Conservation (phyloP, 2,329 filamentous ascomycete genomes). For the Hypoxylon sp. region DNA sequence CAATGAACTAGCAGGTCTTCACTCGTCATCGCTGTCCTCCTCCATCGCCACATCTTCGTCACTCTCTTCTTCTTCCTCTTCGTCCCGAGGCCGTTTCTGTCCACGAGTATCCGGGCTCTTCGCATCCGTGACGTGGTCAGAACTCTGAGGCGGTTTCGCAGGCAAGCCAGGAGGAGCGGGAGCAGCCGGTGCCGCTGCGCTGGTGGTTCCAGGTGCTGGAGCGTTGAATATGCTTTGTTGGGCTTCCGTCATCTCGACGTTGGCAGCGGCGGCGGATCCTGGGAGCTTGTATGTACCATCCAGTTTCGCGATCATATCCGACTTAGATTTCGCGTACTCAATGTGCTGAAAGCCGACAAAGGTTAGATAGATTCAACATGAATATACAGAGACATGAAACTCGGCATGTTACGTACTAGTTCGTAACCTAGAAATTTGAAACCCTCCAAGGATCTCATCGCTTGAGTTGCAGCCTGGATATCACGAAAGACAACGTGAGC, state of each 20-base stretch:
- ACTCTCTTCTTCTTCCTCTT: slow-evolving; percentile 70
- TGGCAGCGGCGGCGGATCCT: slow-evolving; percentile 63
- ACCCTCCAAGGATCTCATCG: slow-evolving; percentile 89
- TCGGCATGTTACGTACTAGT: slow-evolving; percentile 73
- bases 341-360: slow-evolving; percentile 76
- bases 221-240: slow-evolving; percentile 87
- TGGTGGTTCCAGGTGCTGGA: slow-evolving; percentile 66
- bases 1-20: slow-evolving; percentile 49
- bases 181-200: slow-evolving; percentile 54
- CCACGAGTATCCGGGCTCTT: slow-evolving; percentile 70
- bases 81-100: slow-evolving; percentile 80
- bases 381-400: slow-evolving; percentile 6
- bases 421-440: slow-evolving; percentile 87
- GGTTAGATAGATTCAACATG: slow-evolving; percentile 27
- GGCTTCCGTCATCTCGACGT: slow-evolving; percentile 77
- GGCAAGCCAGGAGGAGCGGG: slow-evolving; percentile 59
- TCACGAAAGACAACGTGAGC: slow-evolving; percentile 94
- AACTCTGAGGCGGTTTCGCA: slow-evolving; percentile 64
- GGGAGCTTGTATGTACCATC: slow-evolving; percentile 90
- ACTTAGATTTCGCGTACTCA: slow-evolving; percentile 90
- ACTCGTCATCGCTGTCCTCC: slow-evolving; percentile 79
- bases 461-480: slow-evolving; percentile 90
- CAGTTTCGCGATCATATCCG: slow-evolving; percentile 88
- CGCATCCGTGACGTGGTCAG: slow-evolving; percentile 65
- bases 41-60: slow-evolving; percentile 75